Conservation (phyloP, 23 red algal species). For the Cyanidium caldarium region DNA sequence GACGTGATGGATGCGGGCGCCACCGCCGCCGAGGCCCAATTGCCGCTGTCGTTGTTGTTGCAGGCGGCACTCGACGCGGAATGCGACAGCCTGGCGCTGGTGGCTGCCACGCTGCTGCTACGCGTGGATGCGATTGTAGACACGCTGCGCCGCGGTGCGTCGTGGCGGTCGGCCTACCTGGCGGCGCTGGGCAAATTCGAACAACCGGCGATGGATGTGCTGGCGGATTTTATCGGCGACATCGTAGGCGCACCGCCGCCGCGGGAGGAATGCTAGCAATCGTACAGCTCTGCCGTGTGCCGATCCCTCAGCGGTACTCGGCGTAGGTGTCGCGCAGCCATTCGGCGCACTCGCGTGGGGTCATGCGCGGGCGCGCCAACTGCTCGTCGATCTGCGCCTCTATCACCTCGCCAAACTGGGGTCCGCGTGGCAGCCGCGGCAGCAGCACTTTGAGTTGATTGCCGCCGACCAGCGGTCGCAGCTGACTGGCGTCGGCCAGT, state of each 20-base stretch:
- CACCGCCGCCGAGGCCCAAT: slow-evolving; percentile 15
- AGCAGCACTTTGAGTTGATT: slow-evolving; percentile 31
- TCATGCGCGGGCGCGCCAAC: slow-evolving; percentile 24
- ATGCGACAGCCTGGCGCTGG: slow-evolving; percentile 25
- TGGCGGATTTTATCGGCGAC: no score
- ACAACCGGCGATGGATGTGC: neutral
- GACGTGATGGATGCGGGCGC: slow-evolving; percentile 16
- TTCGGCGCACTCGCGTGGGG: slow-evolving; percentile 11
- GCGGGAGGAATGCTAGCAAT: no score
- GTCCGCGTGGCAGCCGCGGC: slow-evolving; percentile 36
- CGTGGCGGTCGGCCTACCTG: slow-evolving; percentile 28
- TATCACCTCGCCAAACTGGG: slow-evolving; percentile 38
- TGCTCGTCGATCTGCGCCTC: slow-evolving; percentile 44
- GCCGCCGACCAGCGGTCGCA: slow-evolving; percentile 51
- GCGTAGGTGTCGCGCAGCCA: slow-evolving; percentile 26
- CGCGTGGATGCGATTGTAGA: slow-evolving; percentile 21
- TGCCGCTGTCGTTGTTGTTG: slow-evolving; percentile 40
- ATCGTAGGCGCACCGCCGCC: no score
- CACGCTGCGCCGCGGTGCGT: slow-evolving; percentile 16
- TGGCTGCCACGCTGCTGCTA: slow-evolving; percentile 50
- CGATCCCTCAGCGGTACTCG: neutral
- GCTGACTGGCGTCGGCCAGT: slow-evolving; percentile 30
- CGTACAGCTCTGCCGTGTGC: neutral
- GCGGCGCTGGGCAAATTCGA: slow-evolving; percentile 40
- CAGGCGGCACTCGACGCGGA: slow-evolving; percentile 26